These are phyloP conservation scores for Umbellularia californica DNA, from an alignment of 164 flowering plant genomes.

Conservation along the genomic window DNA sequence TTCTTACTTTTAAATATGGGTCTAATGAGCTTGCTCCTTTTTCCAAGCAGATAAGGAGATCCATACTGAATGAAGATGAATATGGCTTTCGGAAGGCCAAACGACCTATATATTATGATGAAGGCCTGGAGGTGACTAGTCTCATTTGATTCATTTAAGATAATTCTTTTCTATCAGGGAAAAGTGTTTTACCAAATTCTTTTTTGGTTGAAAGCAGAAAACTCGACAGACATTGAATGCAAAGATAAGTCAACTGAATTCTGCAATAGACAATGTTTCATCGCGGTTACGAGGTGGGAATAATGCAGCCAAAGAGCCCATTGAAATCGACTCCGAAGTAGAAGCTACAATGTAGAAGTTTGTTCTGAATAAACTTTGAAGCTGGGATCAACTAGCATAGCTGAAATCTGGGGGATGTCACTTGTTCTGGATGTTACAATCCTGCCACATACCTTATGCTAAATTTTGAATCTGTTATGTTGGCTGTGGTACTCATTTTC, in stretches of 20 bases:
- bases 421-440: no score
- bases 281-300: slow-evolving; percentile 77
- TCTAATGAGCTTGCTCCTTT: not conserved
- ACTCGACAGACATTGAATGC: slow-evolving; percentile 72
- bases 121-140: slow-evolving; percentile 70
- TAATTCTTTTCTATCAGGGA: not conserved
- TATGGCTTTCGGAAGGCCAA: slow-evolving; percentile 70
- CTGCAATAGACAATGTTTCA: slow-evolving; percentile 87
- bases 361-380: not conserved
- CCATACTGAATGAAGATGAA: slow-evolving; percentile 84
- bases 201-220: slow-evolving; percentile 41
- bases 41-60: slow-evolving; percentile 63
- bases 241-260: slow-evolving; percentile 76
- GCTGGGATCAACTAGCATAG: not conserved
- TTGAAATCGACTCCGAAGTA: slow-evolving; percentile 52
- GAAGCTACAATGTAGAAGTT: slow-evolving; percentile 46
- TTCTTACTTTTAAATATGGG: not conserved
- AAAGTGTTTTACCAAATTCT: not conserved
- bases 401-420: not conserved
- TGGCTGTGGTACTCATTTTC: no score
- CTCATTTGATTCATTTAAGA: not conserved
- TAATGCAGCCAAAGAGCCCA: slow-evolving; percentile 34
- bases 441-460: no score
- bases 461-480: no score
- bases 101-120: slow-evolving; percentile 79